Base-by-base conservation (phyloP, 352 stramenopile genomes). In the Plasmopara viticola region DNA sequence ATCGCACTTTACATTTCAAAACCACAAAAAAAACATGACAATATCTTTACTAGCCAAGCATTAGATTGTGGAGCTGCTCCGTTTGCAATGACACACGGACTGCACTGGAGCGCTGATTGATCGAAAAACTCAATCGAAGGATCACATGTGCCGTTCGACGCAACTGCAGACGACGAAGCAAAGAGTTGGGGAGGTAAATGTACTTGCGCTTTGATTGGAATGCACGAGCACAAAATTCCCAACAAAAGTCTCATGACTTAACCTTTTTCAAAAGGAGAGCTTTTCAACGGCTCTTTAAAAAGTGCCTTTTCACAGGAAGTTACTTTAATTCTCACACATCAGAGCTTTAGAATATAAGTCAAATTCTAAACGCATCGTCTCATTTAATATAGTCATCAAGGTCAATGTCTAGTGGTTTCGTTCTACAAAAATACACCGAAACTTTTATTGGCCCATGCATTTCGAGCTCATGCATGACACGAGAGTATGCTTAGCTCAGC, bases 61-160 rank as follows among this genome's bases (percentile, higher is more conserved):
- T 72, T 76, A 1, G 56, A 57, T 25, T 61, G 53, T 9, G 64
- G 61, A 13, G 60, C 56, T 1, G 58, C 56, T 49, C 78, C 75
- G 14, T 60, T 62, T 9, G 64, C 63, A 14, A 47, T 62, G 8
- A 62, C 39, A 34, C 78, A 89, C 39, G 66, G 61, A 45, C 65
- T 85, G 56, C 78, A 89, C 13, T 61, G 59, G 9, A 89, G 65
- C n/a, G 73, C 56, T 0, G 67, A 49, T 49, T 70, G 53, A 52
- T 89, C 75, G 40, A 78, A 89, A 59, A 72, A 89, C 48, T 89
- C 65, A 0, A 44, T 70, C 9, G 41, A 49, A 0, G 58, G 29
- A 39, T 70, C 60, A 53, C 78, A 87, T 2, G 53, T 59, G 5
- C 25, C 25, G 0, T 44, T 66, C 8, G 47, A 66, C 34, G 43